Evolutionary conservation across 2,329 filamentous ascomycete species (phyloP), one percentile per base, ranked within the genome.

Genomic region (Neopestalotiopsis rosae): DNA sequence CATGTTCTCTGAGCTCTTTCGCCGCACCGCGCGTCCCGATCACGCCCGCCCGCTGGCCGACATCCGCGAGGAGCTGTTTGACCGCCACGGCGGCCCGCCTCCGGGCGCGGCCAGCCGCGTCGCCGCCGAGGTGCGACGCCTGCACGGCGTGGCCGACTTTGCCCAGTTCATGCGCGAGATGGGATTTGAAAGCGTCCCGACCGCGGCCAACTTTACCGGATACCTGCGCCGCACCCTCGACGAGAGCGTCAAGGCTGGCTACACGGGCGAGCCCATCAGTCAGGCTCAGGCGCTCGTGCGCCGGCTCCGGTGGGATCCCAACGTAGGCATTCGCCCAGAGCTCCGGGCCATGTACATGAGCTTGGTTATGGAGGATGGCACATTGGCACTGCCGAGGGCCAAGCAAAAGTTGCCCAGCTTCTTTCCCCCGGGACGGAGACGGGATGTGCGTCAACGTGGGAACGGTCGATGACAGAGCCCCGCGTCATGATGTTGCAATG

Each of bases 1-100:
- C 32, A 87, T 87, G 85, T 86, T 88, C 76, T 81, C 83, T 10
- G 84, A 85, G 68, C 78, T 87, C 14, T 87, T 87, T 75, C 81
- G 82, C 10, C 80, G 76, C 62, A 82, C 80, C 0, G 84, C 82
- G 3, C 80, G 84, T 2, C 79, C 79, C 0, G 76, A 72, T 20
- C 73, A 77, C 2, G 40, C 71, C 80, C 1, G 76, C 86, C 4
- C 63, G 61, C 34, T 38, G 4, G 34, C 4, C 3, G 69, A 81
- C 62, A 74, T 86, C 38, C 79, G 82, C 64, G 81, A 86, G 49
- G 79, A 80, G 58, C 80, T 86, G 3, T 87, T 86, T 73, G 75
- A 79, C 7, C 78, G 80, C 3, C 83, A 86, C 68, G 84, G 85
- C 42, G 83, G 80, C 1, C 84, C 85, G 3, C 82, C 84, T 0